Evolutionary conservation across 345 rosid genomes (phyloP), one percentile per base, ranked within the genome.

Genomic region (Eucalyptus grandis): DNA sequence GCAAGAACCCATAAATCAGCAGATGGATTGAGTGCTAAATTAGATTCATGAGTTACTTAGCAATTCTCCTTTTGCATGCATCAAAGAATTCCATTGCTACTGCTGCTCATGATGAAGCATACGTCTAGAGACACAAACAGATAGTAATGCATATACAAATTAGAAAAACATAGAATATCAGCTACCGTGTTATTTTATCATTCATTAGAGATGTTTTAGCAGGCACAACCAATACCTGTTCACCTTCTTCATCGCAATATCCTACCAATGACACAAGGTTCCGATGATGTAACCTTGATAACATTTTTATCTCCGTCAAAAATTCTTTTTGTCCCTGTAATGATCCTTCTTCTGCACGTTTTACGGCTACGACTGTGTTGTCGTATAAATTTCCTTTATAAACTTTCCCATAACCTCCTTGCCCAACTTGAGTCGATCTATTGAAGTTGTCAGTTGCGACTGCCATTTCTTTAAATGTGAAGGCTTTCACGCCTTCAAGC

Each of bases 341-440:
- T 12, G 99, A 97, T 86, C 95, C 97, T 91, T 95, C 98, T 92
- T 95, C 95, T 58, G 99, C 96, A 44, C 98, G 96, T 92, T 97
- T 97, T 91, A 96, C 94, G 90, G 99, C 99, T 91, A 95, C 98
- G 3, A 94, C 88, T 37, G 94, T 92, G 90, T 90, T 92, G 90
- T 95, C 97, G 50, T 92, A 91, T 88, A 97, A 91, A 90, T 90
- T 91, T 89, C 99, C 99, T 95, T 91, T 93, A 88, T 96, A 96
- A 80, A 97, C 99, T 92, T 94, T 96, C 88, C 99, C 99, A 89
- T 97, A 96, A 44, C 99, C 99, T 90, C 99, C 99, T 82, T 90
- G 96, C 82, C 99, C 99, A 90, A 97, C 96, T 94, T 94, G 91
- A 90, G 95, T 87, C 50, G 96, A 94, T 93, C 89, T 91, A 90